These are phyloP conservation scores for Penicillium sp. DNA, from an alignment of 2,329 filamentous ascomycete species.

Conservation along the genomic window DNA sequence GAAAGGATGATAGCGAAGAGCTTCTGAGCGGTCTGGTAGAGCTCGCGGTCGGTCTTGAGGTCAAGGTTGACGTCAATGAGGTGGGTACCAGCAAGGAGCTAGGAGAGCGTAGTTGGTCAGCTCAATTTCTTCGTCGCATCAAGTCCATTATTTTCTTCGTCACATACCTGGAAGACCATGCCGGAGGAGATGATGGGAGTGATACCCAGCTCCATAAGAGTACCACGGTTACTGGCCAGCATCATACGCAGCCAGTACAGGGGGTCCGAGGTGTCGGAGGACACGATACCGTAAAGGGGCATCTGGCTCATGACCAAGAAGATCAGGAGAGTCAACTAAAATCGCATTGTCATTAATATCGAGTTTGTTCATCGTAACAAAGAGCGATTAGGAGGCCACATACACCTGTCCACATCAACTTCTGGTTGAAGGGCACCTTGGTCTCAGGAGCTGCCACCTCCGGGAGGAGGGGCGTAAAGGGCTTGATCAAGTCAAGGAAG, in stretches of 20 bases:
- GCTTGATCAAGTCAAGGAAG: slow-evolving; percentile 99
- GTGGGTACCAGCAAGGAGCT: slow-evolving; percentile 96
- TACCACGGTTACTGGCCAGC: slow-evolving; percentile 97
- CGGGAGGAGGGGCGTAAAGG: slow-evolving; percentile 98
- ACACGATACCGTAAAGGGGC: slow-evolving; percentile 98
- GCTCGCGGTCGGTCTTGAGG: slow-evolving; percentile 98
- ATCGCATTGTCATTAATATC: slow-evolving; percentile 17
- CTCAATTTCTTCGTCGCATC: not conserved
- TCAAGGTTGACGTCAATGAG: slow-evolving; percentile 99
- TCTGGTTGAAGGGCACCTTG: slow-evolving; percentile 98
- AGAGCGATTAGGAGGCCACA: slow-evolving; percentile 25
- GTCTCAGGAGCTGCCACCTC: slow-evolving; percentile 98
- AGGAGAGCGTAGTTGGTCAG: slow-evolving; percentile 18
- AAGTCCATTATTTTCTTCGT: not conserved
- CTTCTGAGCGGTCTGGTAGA: slow-evolving; percentile 99
- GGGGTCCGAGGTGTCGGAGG: slow-evolving; percentile 95
- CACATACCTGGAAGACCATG: slow-evolving; percentile 88
- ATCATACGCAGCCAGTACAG: slow-evolving; percentile 99
- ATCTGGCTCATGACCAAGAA: slow-evolving; percentile 99
- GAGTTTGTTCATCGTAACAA: slow-evolving; percentile 10
- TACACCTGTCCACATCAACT: slow-evolving; percentile 88
- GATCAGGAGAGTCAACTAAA: slow-evolving; percentile 81
- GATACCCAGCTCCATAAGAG: slow-evolving; percentile 93
- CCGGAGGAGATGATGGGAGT: slow-evolving; percentile 99
- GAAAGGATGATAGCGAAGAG: slow-evolving; percentile 97